phyloP scores from a whole-genome alignment of 192 early-diverging fungal genomes.

The Backusella parvicylindrica region DNA sequence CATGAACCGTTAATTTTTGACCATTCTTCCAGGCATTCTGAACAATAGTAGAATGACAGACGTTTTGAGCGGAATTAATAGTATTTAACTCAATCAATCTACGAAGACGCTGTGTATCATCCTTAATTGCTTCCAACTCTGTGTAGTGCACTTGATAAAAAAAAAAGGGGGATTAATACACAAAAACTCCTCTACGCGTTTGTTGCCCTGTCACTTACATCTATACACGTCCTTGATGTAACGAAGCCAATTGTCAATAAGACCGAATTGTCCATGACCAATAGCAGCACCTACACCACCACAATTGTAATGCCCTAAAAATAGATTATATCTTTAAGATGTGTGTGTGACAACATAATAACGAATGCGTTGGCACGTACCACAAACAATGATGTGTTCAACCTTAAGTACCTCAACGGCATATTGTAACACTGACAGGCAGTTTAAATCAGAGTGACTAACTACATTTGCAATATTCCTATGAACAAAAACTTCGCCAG shows the following conservation, averaged over 20 bases:
- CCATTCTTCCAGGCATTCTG: slow-evolving; percentile 80
- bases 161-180: too few species aligned
- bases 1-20: slow-evolving; percentile 69
- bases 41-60: slow-evolving; percentile 73
- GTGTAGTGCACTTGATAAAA: slow-evolving; percentile 17
- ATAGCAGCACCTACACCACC: slow-evolving; percentile 68
- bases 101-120: slow-evolving; percentile 42
- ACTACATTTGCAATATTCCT: slow-evolving; percentile 97
- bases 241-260: slow-evolving; percentile 90
- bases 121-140: slow-evolving; percentile 39
- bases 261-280: slow-evolving; percentile 57
- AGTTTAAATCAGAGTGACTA: slow-evolving; percentile 74
- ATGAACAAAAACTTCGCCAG: slow-evolving; percentile 94
- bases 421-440: slow-evolving; percentile 86
- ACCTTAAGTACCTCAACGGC: slow-evolving; percentile 91
- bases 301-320: slow-evolving; percentile 61
- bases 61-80: slow-evolving; percentile 62
- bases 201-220: slow-evolving; percentile 42
- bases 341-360: background rate
- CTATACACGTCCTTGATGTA: slow-evolving; percentile 83
- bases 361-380: slow-evolving; percentile 29
- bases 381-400: slow-evolving; percentile 91
- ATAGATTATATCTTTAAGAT: background rate
- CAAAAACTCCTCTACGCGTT: too few species aligned
- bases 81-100: slow-evolving; percentile 76